These are phyloP conservation scores for Spatholobus suberectus DNA, from an alignment of 306 rosid genomes.

Conservation along the genomic window DNA sequence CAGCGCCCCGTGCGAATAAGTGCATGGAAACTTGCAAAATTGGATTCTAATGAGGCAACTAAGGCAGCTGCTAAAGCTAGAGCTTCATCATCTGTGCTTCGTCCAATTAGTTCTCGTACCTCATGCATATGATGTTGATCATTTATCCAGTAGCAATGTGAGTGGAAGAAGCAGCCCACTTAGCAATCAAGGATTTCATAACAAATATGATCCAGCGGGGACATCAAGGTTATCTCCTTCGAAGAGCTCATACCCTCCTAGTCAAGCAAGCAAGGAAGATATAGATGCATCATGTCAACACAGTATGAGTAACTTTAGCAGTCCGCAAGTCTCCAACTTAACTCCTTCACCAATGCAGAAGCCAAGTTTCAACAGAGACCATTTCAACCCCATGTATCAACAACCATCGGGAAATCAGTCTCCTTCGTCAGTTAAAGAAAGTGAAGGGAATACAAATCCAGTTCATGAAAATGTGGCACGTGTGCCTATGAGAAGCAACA, in stretches of 20 bases:
- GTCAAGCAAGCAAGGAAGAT: conserved; percentile 79
- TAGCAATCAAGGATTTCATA: conserved; percentile 63
- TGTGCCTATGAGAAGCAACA: conserved; percentile 51
- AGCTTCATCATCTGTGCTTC: conserved; percentile 93
- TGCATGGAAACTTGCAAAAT: conserved; percentile 89
- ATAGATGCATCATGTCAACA: conserved; percentile 59
- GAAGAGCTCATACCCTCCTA: conserved; percentile 74
- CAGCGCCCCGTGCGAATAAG: conserved; percentile 74
- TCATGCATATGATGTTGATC: conserved; percentile 62
- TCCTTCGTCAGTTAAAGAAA: conserved; percentile 54
- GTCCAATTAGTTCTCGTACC: conserved; percentile 66
- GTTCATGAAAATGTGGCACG: conserved; percentile 44
- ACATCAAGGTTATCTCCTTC: conserved; percentile 69
- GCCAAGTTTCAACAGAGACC: conserved; percentile 56
- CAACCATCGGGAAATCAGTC: conserved; percentile 63
- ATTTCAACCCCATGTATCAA: conserved; percentile 72
- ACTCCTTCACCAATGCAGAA: conserved; percentile 58
- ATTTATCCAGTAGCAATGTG: conserved; percentile 70
- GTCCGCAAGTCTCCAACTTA: conserved; percentile 70
- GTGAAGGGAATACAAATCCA: conserved; percentile 49
- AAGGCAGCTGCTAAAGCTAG: conserved; percentile 85
- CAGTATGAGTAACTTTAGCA: conserved; percentile 70
- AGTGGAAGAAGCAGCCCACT: conserved; percentile 84
- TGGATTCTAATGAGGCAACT: conserved; percentile 78
- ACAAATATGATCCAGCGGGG: conserved; percentile 58